Conservation (phyloP, 768 basidiomycete species). For the Baorangia bicolor region DNA sequence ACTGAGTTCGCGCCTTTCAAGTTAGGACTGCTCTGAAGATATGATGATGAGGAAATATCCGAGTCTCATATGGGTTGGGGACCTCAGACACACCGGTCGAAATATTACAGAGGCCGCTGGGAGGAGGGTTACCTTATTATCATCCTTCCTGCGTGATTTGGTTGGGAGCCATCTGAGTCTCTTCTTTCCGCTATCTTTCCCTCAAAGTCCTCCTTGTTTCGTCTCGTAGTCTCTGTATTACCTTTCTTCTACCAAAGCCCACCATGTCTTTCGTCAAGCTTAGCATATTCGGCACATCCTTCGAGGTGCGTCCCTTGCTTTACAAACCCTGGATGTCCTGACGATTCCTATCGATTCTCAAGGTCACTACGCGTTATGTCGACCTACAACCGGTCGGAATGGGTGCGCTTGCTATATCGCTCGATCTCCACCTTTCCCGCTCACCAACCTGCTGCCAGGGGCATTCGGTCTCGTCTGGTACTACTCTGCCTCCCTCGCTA, state of each 20-base stretch:
- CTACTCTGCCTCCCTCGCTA: constrained; percentile 12
- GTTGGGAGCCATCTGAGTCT: constrained; percentile 9
- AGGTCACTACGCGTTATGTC: constrained; percentile 98
- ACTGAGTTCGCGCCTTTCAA: neutral
- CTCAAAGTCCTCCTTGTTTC: neutral
- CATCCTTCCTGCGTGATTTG: constrained; percentile 9
- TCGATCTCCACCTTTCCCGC: constrained; percentile 6
- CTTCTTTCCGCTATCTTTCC: constrained; percentile 15
- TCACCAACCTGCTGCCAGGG: constrained; percentile 39
- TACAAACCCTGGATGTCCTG: constrained; percentile 13
- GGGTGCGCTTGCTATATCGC: constrained; percentile 57
- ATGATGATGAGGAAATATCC: neutral
- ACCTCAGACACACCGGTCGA: constrained; percentile 24
- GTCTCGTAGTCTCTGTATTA: neutral
- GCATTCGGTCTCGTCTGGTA: constrained; percentile 99
- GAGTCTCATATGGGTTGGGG: neutral
- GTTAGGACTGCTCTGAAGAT: no score
- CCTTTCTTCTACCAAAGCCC: neutral
- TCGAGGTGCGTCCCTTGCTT: constrained; percentile 60
- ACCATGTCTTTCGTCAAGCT: constrained; percentile 95
- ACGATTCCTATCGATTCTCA: constrained; percentile 22
- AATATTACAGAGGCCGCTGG: constrained; percentile 10
- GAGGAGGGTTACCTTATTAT: constrained; percentile 19
- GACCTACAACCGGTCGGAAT: constrained; percentile 99
- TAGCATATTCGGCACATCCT: constrained; percentile 97